These are phyloP conservation scores for Pulveroboletus sp. DNA, from an alignment of 768 basidiomycete species.

Conservation along the genomic window DNA sequence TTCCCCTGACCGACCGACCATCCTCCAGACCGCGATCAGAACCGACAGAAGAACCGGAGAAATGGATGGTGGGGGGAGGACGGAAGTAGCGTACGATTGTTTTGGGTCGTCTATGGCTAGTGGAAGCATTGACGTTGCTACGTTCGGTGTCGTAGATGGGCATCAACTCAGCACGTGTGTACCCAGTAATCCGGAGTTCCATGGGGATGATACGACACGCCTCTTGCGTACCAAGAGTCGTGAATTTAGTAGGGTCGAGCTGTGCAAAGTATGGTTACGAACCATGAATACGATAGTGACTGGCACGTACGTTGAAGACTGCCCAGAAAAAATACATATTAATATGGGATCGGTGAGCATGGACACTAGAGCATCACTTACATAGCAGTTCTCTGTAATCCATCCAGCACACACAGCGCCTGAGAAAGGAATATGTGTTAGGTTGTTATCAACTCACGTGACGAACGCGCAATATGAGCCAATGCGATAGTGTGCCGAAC, in stretches of 20 bases:
- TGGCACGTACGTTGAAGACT: conserved; percentile 25
- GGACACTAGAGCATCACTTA: conserved; percentile 27
- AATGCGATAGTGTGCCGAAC: too few relatives aligned
- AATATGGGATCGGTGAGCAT: background rate
- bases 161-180: conserved; percentile 28
- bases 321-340: background rate
- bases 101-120: background rate
- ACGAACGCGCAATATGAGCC: too few relatives aligned
- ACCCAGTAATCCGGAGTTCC: conserved; percentile 41
- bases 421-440: conserved; percentile 18
- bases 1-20: conserved; percentile 38
- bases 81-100: conserved; percentile 19
- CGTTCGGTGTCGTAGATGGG: conserved; percentile 12
- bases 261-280: background rate
- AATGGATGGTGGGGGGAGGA: conserved; percentile 49
- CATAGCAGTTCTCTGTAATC: conserved; percentile 54
- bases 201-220: conserved; percentile 54
- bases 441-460: background rate
- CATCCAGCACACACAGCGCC: conserved; percentile 58
- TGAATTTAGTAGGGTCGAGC: conserved; percentile 31
- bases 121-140: conserved; percentile 17
- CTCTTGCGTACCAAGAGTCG: conserved; percentile 35
- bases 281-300: background rate
- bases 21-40: conserved; percentile 33
- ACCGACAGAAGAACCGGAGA: conserved; percentile 45